Evolutionary conservation across 2,329 filamentous ascomycete species (phyloP).

Genomic region (Sporothrix protearum): DNA sequence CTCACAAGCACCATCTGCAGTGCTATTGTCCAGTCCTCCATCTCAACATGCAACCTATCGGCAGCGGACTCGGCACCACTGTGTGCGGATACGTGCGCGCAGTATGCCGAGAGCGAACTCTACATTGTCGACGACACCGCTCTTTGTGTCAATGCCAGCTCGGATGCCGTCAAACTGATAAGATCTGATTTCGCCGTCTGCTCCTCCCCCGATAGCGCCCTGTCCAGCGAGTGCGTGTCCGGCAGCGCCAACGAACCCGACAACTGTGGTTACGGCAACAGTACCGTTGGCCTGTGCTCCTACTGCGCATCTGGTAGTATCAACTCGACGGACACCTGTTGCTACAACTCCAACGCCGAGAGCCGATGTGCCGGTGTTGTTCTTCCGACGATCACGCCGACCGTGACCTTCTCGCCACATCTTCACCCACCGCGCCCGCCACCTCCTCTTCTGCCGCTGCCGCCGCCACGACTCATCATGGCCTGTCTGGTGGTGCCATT

Average conservation of each 20-base stretch:
- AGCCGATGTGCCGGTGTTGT: conserved; percentile 69
- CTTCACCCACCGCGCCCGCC: conserved; percentile 47
- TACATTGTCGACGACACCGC: conserved; percentile 70
- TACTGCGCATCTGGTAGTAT: conserved; percentile 80
- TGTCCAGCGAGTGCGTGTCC: conserved; percentile 70
- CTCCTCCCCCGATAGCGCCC: conserved; percentile 72
- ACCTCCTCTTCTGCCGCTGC: conserved; percentile 35
- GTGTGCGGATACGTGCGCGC: conserved; percentile 81
- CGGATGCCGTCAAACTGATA: conserved; percentile 70
- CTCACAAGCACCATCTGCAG: conserved; percentile 92
- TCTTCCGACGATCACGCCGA: conserved; percentile 70
- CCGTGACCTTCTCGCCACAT: conserved; percentile 56
- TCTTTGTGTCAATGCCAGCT: conserved; percentile 65
- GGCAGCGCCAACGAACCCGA: conserved; percentile 75
- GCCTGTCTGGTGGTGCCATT: conserved; percentile 78
- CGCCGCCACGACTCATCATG: conserved; percentile 32
- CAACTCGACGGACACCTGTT: conserved; percentile 95
- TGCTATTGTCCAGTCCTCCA: conserved; percentile 86
- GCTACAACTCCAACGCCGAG: conserved; percentile 75
- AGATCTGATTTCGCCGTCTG: conserved; percentile 91
- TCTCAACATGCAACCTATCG: conserved; percentile 63
- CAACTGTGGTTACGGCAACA: conserved; percentile 80
- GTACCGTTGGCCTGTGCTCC: conserved; percentile 72
- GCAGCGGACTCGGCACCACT: conserved; percentile 65
- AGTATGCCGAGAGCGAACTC: conserved; percentile 85